Percentiles rank a stretch among this genome's conserved stretches.
These are phyloP conservation scores for Eremomyces bilateralis DNA, from an alignment of 495 filamentous ascomycete genomes.

Conservation along the genomic window DNA sequence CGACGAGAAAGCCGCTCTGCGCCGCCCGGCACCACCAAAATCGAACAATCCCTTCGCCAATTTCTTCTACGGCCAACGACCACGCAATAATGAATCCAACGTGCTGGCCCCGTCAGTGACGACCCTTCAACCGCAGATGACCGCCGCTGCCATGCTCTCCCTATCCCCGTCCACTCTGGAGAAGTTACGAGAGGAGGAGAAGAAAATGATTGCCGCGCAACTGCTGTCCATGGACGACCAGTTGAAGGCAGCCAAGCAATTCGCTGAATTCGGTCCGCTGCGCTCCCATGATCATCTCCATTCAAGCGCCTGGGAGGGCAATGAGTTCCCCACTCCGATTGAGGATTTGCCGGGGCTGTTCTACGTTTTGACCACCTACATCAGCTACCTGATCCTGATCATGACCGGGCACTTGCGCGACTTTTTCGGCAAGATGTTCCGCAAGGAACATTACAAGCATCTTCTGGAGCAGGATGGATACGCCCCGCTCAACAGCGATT, in stretches of 20 bases:
- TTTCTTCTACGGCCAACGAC: no score
- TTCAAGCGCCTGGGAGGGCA: slow-evolving; percentile 62
- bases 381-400: slow-evolving; percentile 91
- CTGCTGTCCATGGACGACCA: no score
- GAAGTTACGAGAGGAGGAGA: no score
- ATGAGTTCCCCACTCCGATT: slow-evolving; percentile 55
- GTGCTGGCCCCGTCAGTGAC: no score
- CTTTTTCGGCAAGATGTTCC: slow-evolving; percentile 93
- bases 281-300: slow-evolving; percentile 61
- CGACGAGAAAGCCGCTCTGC: no score
- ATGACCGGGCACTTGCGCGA: slow-evolving; percentile 87
- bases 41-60: no score
- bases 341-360: slow-evolving; percentile 96
- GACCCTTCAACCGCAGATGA: no score
- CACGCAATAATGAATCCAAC: no score
- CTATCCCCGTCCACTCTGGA: no score
- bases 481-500: slow-evolving; percentile 92
- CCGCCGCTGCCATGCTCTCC: no score
- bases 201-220: no score
- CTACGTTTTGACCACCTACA: slow-evolving; percentile 87
- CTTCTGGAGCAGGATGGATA: slow-evolving; percentile 71
- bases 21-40: no score
- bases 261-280: slow-evolving; percentile 85
- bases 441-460: slow-evolving; percentile 61
- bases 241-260: slow-evolving; percentile 51